phyloP scores from a whole-genome alignment of 495 filamentous ascomycete genomes.

The Cairneyella variabilis region DNA sequence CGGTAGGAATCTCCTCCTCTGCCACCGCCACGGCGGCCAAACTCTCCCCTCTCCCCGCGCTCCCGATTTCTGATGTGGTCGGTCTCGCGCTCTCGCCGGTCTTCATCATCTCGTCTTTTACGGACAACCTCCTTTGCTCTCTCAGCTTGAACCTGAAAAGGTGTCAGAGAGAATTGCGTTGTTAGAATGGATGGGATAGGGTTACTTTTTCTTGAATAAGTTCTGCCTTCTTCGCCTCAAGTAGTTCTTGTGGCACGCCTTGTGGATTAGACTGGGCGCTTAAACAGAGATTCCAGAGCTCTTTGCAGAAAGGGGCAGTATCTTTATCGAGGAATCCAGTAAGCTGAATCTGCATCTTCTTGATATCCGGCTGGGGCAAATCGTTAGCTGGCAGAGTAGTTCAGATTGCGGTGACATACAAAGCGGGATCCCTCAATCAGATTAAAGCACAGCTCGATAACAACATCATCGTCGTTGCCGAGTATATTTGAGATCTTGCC shows the following conservation, averaged over 20 bases:
- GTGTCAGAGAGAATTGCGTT: slow-evolving; percentile 14
- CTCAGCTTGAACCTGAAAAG: slow-evolving; percentile 69
- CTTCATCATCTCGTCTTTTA: slow-evolving; percentile 54
- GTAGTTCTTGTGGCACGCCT: slow-evolving; percentile 88
- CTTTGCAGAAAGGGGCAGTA: slow-evolving; percentile 85
- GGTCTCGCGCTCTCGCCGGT: slow-evolving; percentile 54
- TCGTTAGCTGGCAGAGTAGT: background rate
- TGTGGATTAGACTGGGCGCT: slow-evolving; percentile 85
- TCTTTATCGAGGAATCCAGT: slow-evolving; percentile 95
- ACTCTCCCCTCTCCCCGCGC: slow-evolving; percentile 63
- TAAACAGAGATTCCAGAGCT: slow-evolving; percentile 85
- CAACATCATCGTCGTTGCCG: slow-evolving; percentile 88
- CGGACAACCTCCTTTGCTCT: slow-evolving; percentile 43
- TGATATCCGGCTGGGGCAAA: slow-evolving; percentile 80
- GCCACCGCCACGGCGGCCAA: slow-evolving; percentile 47
- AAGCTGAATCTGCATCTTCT: slow-evolving; percentile 86
- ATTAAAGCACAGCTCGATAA: slow-evolving; percentile 89
- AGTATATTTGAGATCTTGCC: slow-evolving; percentile 81
- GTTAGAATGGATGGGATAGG: too few species aligned
- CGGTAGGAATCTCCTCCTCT: slow-evolving; percentile 59
- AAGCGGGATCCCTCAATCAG: slow-evolving; percentile 75
- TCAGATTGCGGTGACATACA: slow-evolving; percentile 49
- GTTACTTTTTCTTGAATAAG: slow-evolving; percentile 94
- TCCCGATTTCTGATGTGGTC: slow-evolving; percentile 69
- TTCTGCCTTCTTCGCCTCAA: slow-evolving; percentile 95